Evolutionary conservation across 2,329 filamentous ascomycete species (phyloP).

Genomic region (Penicillium psychrosexuale): DNA sequence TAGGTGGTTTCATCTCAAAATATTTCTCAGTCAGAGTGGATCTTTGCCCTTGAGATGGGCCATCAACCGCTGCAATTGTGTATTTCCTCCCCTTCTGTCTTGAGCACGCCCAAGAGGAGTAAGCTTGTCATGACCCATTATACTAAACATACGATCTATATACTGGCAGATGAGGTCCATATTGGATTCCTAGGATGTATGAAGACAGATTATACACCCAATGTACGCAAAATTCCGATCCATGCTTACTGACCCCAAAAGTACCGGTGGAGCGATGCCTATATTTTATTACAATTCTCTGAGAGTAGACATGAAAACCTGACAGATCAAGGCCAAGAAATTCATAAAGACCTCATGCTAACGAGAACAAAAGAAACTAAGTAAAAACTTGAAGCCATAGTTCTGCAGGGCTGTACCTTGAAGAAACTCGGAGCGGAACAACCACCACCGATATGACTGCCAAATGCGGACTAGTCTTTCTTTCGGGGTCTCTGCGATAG

Average conservation of each 20-base stretch:
- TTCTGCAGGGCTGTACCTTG: not conserved
- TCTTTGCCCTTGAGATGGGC: too few relatives aligned
- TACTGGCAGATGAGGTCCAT: not conserved
- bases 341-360: too few relatives aligned
- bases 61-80: too few relatives aligned
- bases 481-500: conserved; percentile 41
- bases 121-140: not conserved
- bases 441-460: conserved; percentile 25
- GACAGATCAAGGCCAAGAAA: not conserved
- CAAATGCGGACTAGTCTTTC: conserved; percentile 33
- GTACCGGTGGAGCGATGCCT: not conserved
- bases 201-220: not conserved
- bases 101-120: too few relatives aligned
- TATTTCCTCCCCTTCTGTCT: too few relatives aligned
- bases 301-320: too few relatives aligned
- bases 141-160: too few relatives aligned
- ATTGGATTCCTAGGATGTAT: not conserved
- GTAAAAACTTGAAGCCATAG: not conserved
- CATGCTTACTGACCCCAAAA: not conserved
- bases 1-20: too few relatives aligned
- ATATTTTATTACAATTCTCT: not conserved
- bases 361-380: not conserved
- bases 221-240: not conserved
- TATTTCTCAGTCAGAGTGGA: too few relatives aligned
- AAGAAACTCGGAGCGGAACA: conserved; percentile 27